Conservation (phyloP, 164 flowering plant genomes). For the Dillenia turbinata region DNA sequence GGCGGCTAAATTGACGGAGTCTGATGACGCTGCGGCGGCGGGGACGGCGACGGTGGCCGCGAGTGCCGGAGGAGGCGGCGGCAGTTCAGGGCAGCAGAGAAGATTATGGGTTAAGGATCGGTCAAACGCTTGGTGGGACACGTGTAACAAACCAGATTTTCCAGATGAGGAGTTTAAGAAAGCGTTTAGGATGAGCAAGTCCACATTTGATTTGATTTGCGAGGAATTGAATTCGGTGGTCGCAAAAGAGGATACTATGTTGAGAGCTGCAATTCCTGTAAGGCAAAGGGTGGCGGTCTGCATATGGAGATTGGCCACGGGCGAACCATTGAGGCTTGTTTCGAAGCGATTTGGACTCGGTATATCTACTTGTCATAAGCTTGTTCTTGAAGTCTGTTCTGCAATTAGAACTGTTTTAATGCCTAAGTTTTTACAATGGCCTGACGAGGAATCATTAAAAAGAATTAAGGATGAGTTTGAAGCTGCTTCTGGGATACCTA, state of each 20-base stretch:
- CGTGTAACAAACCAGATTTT: slow-evolving; percentile 45
- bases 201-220: slow-evolving; percentile 46
- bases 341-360: slow-evolving; percentile 61
- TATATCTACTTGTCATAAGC: slow-evolving; percentile 80
- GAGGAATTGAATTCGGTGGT: slow-evolving; percentile 52
- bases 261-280: slow-evolving; percentile 58
- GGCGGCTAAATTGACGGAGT: not conserved
- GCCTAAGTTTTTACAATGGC: slow-evolving; percentile 79
- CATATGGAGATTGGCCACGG: slow-evolving; percentile 64
- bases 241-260: slow-evolving; percentile 61
- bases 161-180: slow-evolving; percentile 50
- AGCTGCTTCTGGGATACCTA: slow-evolving; percentile 50
- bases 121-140: slow-evolving; percentile 89
- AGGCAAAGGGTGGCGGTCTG: slow-evolving; percentile 66
- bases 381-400: slow-evolving; percentile 73
- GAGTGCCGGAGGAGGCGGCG: too few relatives aligned
- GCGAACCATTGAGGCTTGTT: slow-evolving; percentile 58
- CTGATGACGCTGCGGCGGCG: not conserved
- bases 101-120: slow-evolving; percentile 87
- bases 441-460: slow-evolving; percentile 26
- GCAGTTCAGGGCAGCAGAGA: slow-evolving; percentile 36
- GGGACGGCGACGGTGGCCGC: slow-evolving; percentile 9
- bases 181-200: slow-evolving; percentile 42
- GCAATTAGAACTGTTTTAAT: slow-evolving; percentile 60
- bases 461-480: slow-evolving; percentile 36